Percentiles rank a stretch among this genome's conserved stretches.
Conservation (phyloP, 164 flowering plant genomes). For the Houttuynia cordata region DNA sequence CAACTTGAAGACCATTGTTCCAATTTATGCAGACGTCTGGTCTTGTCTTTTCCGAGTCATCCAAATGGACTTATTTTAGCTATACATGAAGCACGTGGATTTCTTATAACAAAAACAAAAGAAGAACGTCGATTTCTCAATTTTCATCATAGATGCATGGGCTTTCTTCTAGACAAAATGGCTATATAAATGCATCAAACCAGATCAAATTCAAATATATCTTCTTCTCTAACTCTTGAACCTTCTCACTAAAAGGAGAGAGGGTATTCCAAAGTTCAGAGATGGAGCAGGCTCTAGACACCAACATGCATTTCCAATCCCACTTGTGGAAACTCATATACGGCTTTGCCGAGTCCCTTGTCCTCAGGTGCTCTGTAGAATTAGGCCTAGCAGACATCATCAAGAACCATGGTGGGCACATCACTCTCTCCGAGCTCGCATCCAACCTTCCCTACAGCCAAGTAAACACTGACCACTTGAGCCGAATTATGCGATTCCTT, state of each 20-base stretch:
- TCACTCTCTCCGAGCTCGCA: background rate
- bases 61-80: too few species aligned
- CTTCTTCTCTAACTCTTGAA: too few species aligned
- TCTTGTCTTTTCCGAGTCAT: too few species aligned
- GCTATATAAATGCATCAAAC: too few species aligned
- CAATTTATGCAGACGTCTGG: too few species aligned
- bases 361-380: conserved; percentile 2
- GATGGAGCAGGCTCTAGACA: background rate
- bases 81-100: too few species aligned
- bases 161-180: too few species aligned
- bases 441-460: background rate
- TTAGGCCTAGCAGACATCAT: conserved; percentile 4
- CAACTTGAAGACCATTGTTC: too few species aligned
- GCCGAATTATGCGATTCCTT: conserved; percentile 5
- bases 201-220: too few species aligned
- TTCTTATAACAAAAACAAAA: too few species aligned
- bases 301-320: conserved; percentile 1
- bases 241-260: too few species aligned
- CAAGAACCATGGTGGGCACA: conserved; percentile 1
- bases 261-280: background rate
- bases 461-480: background rate
- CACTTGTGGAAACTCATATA: conserved; percentile 4
- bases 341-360: background rate
- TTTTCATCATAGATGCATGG: background rate
- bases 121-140: too few species aligned